Evolutionary conservation across 2,329 filamentous ascomycete species (phyloP).

Genomic region (Claviceps pusilla): DNA sequence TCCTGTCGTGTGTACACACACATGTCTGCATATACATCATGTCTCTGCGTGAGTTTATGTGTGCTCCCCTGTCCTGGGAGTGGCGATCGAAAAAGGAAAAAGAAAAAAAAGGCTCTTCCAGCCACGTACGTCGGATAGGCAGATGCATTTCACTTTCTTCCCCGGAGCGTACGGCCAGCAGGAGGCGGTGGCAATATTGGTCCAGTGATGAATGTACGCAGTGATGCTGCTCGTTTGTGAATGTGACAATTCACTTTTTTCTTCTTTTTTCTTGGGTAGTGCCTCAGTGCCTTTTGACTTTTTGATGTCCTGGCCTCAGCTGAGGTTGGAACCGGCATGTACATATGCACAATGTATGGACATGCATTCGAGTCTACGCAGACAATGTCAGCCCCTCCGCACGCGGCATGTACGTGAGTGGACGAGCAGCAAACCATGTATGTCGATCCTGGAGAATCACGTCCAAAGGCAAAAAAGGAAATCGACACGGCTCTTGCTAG

Average conservation of each 20-base stretch:
- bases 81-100: background rate
- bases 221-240: background rate
- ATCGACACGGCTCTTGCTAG: background rate
- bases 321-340: background rate
- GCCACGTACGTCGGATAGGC: constrained; percentile 1
- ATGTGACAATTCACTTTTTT: background rate
- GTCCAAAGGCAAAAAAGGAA: background rate
- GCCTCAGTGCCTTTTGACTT: background rate
- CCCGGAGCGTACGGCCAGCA: background rate
- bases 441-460: background rate
- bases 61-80: background rate
- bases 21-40: background rate
- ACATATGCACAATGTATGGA: background rate
- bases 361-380: background rate
- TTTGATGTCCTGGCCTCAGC: background rate
- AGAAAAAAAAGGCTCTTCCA: background rate
- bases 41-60: background rate
- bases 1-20: too few relatives aligned
- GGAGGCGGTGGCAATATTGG: background rate
- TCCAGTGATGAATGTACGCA: background rate
- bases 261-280: background rate
- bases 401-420: background rate
- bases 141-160: background rate
- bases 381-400: background rate
- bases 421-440: background rate